Evolutionary conservation across 106 monocot genomes (phyloP).

Genomic region (Alisma plantagoaquatica): DNA sequence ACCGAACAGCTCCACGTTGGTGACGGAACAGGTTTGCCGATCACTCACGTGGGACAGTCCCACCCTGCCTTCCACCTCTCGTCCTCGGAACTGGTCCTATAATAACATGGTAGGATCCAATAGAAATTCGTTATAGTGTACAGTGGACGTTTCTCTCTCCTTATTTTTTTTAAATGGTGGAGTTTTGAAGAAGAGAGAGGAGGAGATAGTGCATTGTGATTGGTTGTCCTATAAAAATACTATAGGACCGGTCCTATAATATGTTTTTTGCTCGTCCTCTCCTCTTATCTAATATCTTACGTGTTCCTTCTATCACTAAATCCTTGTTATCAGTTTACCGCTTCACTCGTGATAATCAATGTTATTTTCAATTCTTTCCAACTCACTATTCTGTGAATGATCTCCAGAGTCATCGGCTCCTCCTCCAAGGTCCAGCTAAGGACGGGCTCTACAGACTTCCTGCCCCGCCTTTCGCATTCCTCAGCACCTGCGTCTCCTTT

Average conservation of each 20-base stretch:
- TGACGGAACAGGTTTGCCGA: not conserved
- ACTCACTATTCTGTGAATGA: not conserved
- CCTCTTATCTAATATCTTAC: not conserved
- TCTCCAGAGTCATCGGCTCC: not conserved
- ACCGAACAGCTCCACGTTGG: not conserved
- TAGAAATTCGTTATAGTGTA: no score
- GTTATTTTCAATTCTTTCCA: no score
- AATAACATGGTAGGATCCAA: no score
- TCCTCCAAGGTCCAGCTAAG: not conserved
- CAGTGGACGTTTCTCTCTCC: no score
- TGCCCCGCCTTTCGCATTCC: not conserved
- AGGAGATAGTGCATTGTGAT: no score
- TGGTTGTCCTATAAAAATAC: no score
- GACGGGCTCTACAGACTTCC: not conserved
- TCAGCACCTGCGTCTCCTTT: not conserved
- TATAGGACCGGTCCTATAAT: no score
- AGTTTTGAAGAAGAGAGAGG: no score
- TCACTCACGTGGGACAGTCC: not conserved
- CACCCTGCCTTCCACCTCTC: no score
- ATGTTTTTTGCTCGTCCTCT: not conserved
- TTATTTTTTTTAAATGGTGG: no score
- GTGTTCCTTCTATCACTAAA: not conserved
- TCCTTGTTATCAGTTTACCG: not conserved
- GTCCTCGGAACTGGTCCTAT: no score
- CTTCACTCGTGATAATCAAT: not conserved